phyloP scores from a whole-genome alignment of 225 moss, liverwort and hornwort genomes.

The Marchantia paleacea region DNA sequence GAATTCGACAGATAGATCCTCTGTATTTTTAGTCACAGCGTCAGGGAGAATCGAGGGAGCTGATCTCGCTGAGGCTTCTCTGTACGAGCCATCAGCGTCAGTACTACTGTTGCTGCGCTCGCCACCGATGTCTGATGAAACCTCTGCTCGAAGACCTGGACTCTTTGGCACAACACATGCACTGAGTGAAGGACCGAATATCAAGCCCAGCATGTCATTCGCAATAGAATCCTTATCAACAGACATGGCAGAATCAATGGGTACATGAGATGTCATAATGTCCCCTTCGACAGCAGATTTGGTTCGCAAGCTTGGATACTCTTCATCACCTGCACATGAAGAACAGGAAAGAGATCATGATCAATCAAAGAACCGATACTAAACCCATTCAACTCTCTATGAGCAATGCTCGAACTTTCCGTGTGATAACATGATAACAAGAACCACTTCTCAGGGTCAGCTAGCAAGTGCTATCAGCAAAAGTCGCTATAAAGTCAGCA shows the following conservation, averaged over 20 bases:
- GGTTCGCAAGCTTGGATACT: constrained; percentile 8
- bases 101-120: background rate
- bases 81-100: background rate
- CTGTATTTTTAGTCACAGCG: background rate
- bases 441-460: background rate
- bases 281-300: background rate
- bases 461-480: no score
- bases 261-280: background rate
- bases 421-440: background rate
- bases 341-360: background rate
- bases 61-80: background rate
- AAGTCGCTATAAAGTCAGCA: background rate
- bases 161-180: constrained; percentile 1
- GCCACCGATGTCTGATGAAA: background rate
- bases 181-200: constrained; percentile 27
- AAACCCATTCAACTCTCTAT: background rate
- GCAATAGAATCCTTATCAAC: constrained; percentile 23
- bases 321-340: constrained; percentile 21
- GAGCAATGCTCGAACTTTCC: background rate
- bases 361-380: background rate
- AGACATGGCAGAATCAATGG: background rate
- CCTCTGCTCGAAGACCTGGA: background rate
- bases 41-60: background rate
- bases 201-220: constrained; percentile 34
- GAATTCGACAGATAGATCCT: constrained; percentile 8